Evolutionary conservation across 2,329 filamentous ascomycete genomes (phyloP).

Genomic region (Macrophomina pseudophaseolina): DNA sequence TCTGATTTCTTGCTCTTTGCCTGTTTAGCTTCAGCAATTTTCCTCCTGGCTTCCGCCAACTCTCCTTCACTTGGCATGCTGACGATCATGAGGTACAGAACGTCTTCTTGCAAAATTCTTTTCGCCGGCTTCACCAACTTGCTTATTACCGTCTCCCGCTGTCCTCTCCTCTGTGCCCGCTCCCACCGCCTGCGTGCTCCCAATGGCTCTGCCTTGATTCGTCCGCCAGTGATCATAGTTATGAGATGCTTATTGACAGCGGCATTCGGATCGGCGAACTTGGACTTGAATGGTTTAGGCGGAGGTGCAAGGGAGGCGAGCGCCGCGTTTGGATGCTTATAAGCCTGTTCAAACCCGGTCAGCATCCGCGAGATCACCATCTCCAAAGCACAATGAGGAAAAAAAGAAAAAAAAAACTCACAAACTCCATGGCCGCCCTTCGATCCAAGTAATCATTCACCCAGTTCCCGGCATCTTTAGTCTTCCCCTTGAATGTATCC

Average conservation of each 20-base stretch:
- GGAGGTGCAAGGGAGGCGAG: not conserved
- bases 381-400: too few relatives aligned
- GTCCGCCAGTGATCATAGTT: slow-evolving; percentile 21
- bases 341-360: not conserved
- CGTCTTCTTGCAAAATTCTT: slow-evolving; percentile 28
- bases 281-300: slow-evolving; percentile 2
- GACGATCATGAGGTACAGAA: slow-evolving; percentile 31
- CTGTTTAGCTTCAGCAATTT: not conserved
- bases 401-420: not conserved
- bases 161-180: not conserved
- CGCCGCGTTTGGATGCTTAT: not conserved
- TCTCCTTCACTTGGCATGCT: slow-evolving; percentile 29
- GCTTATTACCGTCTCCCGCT: slow-evolving; percentile 6
- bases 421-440: not conserved
- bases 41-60: slow-evolving; percentile 26
- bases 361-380: too few relatives aligned
- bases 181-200: not conserved
- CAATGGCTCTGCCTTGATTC: not conserved
- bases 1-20: not conserved
- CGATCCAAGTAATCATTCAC: not conserved
- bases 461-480: not conserved
- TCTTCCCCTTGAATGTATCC: not conserved
- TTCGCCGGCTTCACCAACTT: slow-evolving; percentile 7
- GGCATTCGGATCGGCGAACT: slow-evolving; percentile 18
- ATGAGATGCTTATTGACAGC: slow-evolving; percentile 24